Conservation (phyloP, 208 protist genomes). For the Trichomonas tenax region DNA sequence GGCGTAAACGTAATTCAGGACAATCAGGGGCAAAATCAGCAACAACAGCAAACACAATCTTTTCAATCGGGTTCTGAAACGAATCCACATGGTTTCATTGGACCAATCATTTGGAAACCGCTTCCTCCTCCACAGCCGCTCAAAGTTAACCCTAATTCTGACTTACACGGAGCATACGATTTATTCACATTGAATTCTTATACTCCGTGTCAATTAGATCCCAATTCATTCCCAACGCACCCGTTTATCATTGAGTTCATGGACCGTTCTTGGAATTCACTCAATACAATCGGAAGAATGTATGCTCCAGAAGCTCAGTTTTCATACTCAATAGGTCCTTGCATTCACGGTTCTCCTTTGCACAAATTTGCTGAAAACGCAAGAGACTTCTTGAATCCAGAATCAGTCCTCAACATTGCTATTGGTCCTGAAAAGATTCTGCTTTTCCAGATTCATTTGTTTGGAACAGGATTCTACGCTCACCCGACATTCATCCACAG, state of each 20-base stretch:
- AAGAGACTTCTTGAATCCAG: not conserved
- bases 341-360: not conserved
- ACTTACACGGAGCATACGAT: not conserved
- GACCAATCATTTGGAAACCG: not conserved
- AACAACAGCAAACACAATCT: not conserved
- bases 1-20: not conserved
- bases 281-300: not conserved
- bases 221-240: not conserved
- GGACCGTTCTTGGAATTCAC: not conserved
- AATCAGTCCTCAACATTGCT: not conserved
- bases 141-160: not conserved
- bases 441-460: not conserved
- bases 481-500: not conserved
- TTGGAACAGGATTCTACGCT: not conserved
- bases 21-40: not conserved
- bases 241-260: not conserved
- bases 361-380: not conserved
- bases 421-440: not conserved
- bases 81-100: not conserved
- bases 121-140: not conserved
- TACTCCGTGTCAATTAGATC: not conserved
- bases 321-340: not conserved
- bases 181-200: not conserved
- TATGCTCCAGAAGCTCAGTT: not conserved
- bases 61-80: too few relatives aligned